phyloP scores from a whole-genome alignment of 805 yeast species.

The Barnettozyma sucrosica region DNA sequence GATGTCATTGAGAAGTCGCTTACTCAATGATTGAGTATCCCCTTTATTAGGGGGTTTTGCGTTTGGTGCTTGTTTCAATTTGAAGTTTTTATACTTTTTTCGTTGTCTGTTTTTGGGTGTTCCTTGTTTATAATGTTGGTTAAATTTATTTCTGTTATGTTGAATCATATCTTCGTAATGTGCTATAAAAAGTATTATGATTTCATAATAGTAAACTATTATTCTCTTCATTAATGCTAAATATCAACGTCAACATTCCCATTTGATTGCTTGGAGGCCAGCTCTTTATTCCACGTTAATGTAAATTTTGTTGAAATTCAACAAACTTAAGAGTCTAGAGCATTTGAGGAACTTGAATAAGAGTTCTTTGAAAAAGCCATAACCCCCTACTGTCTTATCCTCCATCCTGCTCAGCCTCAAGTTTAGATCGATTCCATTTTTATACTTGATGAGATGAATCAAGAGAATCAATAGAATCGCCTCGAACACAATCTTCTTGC shows the following conservation, averaged over 20 bases:
- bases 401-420: slow-evolving; percentile 2
- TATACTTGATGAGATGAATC: slow-evolving; percentile 18
- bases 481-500: slow-evolving; percentile 18
- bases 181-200: too few species aligned
- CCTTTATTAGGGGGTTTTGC: neutral
- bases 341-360: slow-evolving; percentile 16
- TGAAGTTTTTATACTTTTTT: neutral
- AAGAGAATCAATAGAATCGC: slow-evolving; percentile 15
- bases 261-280: neutral
- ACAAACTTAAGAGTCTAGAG: slow-evolving; percentile 9
- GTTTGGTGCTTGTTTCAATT: neutral
- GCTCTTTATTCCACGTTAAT: slow-evolving; percentile 17
- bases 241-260: neutral
- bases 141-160: neutral
- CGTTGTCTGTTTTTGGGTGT: neutral
- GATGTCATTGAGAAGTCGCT: slow-evolving; percentile 31
- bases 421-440: slow-evolving; percentile 18
- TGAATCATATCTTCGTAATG: too few species aligned
- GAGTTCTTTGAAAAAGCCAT: slow-evolving; percentile 9
- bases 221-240: too few species aligned
- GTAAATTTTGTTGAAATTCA: slow-evolving; percentile 18
- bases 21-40: neutral
- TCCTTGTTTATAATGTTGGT: neutral
- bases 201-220: too few species aligned
- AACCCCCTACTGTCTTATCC: neutral